phyloP scores from a whole-genome alignment of 148 eudicot genomes.

The Hydrangea macrophylla region DNA sequence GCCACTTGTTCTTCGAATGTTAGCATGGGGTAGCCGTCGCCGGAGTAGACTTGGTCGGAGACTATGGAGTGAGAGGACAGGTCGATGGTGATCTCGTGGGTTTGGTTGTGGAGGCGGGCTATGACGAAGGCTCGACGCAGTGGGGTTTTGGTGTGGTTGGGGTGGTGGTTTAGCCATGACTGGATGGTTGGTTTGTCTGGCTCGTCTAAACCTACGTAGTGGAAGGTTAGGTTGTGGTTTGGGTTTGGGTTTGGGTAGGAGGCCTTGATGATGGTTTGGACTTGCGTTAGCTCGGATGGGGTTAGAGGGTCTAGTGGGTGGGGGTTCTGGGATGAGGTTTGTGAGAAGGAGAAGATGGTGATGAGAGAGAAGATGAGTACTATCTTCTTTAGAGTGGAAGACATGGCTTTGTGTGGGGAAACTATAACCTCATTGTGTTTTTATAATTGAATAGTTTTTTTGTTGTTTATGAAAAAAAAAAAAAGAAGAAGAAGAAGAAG shows the following conservation, averaged over 20 bases:
- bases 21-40: conserved; percentile 40
- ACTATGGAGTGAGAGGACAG: conserved; percentile 12
- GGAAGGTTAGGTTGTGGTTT: conserved; percentile 28
- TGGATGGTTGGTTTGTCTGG: conserved; percentile 29
- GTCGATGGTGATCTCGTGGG: conserved; percentile 41
- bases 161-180: conserved; percentile 18
- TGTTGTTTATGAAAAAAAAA: no score
- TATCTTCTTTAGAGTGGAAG: no score
- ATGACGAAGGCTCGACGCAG: conserved; percentile 39
- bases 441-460: no score
- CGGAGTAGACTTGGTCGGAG: conserved; percentile 28
- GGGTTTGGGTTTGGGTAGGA: conserved; percentile 7
- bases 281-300: conserved; percentile 35
- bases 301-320: conserved; percentile 46
- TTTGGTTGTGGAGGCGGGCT: conserved; percentile 21
- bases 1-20: conserved; percentile 25
- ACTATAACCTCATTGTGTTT: no score
- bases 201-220: conserved; percentile 50
- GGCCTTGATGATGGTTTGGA: conserved; percentile 22
- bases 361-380: neutral
- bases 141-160: conserved; percentile 6
- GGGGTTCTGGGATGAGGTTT: neutral
- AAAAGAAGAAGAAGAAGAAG: no score
- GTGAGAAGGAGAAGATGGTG: neutral
- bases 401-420: no score